Conservation (phyloP, 2,329 filamentous ascomycete genomes). For the Xylaria polymorpha region DNA sequence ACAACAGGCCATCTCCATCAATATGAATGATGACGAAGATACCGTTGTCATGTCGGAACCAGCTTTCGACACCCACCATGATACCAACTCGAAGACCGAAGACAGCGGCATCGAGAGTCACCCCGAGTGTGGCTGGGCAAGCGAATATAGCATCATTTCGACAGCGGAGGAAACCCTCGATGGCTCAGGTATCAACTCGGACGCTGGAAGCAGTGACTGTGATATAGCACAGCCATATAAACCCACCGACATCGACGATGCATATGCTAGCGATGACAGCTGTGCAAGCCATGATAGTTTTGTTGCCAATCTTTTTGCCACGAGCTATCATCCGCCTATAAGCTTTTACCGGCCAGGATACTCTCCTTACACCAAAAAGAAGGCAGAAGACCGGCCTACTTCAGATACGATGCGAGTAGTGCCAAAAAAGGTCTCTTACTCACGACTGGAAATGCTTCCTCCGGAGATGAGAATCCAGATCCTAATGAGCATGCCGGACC, state of each 20-base stretch:
- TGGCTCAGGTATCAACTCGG: neutral
- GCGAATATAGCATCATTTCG: neutral
- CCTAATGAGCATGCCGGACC: slow-evolving; percentile 37
- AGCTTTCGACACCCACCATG: neutral
- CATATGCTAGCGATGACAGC: neutral
- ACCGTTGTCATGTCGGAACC: neutral
- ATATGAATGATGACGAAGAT: neutral
- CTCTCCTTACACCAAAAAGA: neutral
- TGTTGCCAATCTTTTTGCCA: neutral
- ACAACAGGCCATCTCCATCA: neutral
- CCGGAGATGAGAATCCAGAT: slow-evolving; percentile 33
- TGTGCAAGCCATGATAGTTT: neutral
- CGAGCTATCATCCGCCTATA: neutral
- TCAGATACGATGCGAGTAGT: neutral
- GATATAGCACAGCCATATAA: neutral
- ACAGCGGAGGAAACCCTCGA: neutral
- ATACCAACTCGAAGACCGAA: neutral
- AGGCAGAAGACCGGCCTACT: neutral
- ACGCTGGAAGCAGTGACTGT: neutral
- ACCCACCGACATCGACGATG: neutral
- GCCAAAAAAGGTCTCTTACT: neutral
- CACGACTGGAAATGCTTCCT: slow-evolving; percentile 27
- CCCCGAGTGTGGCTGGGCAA: neutral
- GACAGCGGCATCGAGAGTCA: neutral
- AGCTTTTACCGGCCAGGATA: neutral